A percentile compares a stretch with the other conserved stretches of the same genome.
Conservation (phyloP, 345 rosid species). For the Hibiscus syriacus region DNA sequence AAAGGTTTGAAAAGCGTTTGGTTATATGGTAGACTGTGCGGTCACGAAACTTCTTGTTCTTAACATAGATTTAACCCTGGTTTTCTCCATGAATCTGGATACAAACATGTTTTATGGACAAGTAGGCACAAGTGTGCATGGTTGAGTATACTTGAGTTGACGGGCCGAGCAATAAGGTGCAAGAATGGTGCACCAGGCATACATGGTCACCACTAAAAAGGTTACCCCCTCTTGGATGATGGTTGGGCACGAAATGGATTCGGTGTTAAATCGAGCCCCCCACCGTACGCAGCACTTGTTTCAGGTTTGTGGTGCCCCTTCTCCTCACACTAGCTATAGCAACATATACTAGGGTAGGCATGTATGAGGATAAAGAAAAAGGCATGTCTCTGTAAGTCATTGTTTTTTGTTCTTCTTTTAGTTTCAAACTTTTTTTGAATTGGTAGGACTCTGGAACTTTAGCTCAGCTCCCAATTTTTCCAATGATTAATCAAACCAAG, state of each 20-base stretch:
- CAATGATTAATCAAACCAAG: constrained; percentile 27
- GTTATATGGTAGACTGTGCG: constrained; percentile 11
- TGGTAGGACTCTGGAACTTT: too few relatives aligned
- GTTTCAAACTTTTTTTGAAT: constrained; percentile 8
- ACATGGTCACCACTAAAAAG: constrained; percentile 9
- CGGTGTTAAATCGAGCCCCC: constrained; percentile 33
- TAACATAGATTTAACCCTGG: neutral
- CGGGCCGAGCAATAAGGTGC: constrained; percentile 19
- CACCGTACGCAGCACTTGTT: constrained; percentile 28
- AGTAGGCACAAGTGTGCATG: neutral
- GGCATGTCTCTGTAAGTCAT: constrained; percentile 1
- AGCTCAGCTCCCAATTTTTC: constrained; percentile 6
- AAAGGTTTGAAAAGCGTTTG: constrained; percentile 10
- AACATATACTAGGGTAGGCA: constrained; percentile 12
- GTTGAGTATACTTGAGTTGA: constrained; percentile 16
- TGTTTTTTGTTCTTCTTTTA: neutral
- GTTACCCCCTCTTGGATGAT: constrained; percentile 3
- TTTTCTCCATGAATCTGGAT: neutral
- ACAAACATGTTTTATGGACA: neutral
- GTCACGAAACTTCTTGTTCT: constrained; percentile 3
- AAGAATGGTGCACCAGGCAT: constrained; percentile 21
- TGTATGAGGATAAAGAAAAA: constrained; percentile 2
- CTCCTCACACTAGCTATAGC: constrained; percentile 15
- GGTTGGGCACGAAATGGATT: constrained; percentile 8
- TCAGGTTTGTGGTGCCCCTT: constrained; percentile 21